A percentile compares a stretch with the other conserved stretches of the same genome.
Conservation (phyloP, 345 rosid genomes). For the Eucalyptus pauciflora region DNA sequence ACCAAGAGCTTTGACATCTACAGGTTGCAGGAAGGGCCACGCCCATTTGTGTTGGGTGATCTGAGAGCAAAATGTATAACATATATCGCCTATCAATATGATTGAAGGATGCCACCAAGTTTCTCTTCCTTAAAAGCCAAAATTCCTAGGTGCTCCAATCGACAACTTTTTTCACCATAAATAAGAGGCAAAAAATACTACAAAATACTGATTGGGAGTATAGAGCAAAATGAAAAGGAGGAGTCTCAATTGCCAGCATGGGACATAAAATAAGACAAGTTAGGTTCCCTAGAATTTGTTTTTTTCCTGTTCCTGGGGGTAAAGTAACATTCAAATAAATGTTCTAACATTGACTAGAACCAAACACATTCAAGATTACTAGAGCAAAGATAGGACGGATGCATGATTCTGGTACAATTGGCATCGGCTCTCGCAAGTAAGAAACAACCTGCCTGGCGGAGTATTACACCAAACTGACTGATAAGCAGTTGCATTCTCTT, state of each 20-base stretch:
- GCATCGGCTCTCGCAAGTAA: neutral
- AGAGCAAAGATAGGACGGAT: neutral
- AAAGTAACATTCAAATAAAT: neutral
- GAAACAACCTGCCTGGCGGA: constrained; percentile 29
- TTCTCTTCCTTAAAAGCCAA: neutral
- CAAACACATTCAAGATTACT: neutral
- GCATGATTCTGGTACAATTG: neutral
- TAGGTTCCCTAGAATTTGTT: neutral
- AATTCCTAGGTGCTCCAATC: neutral
- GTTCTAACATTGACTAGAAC: neutral
- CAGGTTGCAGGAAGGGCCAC: constrained; percentile 82
- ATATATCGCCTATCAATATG: neutral
- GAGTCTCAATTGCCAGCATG: neutral
- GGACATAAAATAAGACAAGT: neutral
- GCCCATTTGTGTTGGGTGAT: constrained; percentile 81
- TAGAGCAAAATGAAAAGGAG: neutral
- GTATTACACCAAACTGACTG: constrained; percentile 53
- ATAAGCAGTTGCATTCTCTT: constrained; percentile 87
- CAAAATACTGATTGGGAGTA: neutral
- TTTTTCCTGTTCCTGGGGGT: neutral
- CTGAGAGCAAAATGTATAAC: constrained; percentile 13
- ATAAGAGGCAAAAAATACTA: neutral
- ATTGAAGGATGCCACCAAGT: neutral
- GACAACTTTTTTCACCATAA: neutral
- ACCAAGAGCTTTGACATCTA: constrained; percentile 76